Conservation (phyloP, 2,329 filamentous ascomycete genomes). For the Cordyceps pruinosa region DNA sequence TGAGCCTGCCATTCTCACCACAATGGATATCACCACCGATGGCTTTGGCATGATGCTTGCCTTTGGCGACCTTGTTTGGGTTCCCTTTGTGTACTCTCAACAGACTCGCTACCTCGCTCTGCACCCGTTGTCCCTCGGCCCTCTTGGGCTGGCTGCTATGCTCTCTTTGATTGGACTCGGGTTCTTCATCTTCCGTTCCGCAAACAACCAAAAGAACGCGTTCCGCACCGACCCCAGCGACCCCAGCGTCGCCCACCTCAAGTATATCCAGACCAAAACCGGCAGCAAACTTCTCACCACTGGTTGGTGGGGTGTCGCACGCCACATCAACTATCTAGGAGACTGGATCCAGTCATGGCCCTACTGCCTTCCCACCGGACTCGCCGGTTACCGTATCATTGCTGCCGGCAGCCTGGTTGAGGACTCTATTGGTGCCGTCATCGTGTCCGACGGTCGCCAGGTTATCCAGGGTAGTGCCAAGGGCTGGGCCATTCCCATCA, state of each 20-base stretch:
- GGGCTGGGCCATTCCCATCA: constrained; percentile 81
- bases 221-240: constrained; percentile 86
- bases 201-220: constrained; percentile 90
- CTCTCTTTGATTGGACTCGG: constrained; percentile 61
- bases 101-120: constrained; percentile 79
- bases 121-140: constrained; percentile 73
- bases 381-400: constrained; percentile 73
- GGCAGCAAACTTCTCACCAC: constrained; percentile 76
- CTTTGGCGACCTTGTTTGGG: constrained; percentile 89
- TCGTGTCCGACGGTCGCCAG: constrained; percentile 53
- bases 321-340: constrained; percentile 93
- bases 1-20: constrained; percentile 83
- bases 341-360: constrained; percentile 94
- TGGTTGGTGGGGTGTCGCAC: constrained; percentile 88
- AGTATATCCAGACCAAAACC: constrained; percentile 76
- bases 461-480: constrained; percentile 65
- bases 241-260: constrained; percentile 69
- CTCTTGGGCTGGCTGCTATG: constrained; percentile 56
- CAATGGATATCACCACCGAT: constrained; percentile 88
- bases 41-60: constrained; percentile 94
- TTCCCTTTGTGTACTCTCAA: constrained; percentile 81
- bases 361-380: constrained; percentile 77
- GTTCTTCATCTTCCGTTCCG: constrained; percentile 89
- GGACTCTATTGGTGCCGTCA: constrained; percentile 46
- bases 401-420: constrained; percentile 44